These are phyloP conservation scores for Protea cynaroides DNA, from an alignment of 164 flowering plant species.

Conservation along the genomic window DNA sequence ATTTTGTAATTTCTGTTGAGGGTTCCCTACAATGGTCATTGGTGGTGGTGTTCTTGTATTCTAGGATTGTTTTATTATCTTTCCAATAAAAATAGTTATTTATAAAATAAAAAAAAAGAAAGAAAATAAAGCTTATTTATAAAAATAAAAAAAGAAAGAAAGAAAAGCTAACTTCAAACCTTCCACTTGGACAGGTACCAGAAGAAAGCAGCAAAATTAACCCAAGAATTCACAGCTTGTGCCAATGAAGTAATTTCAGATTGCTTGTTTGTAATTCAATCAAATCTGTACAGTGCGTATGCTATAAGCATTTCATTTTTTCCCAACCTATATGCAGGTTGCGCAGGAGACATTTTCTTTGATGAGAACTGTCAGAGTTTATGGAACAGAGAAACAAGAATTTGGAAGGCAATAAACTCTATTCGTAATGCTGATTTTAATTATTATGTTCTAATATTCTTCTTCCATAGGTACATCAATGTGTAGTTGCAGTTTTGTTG, in stretches of 20 bases:
- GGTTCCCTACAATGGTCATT: too few relatives aligned
- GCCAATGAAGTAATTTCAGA: constrained; percentile 63
- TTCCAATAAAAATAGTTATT: too few relatives aligned
- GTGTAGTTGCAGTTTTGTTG: not conserved
- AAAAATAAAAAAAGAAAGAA: too few relatives aligned
- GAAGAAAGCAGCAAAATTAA: constrained; percentile 76
- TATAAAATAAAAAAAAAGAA: too few relatives aligned
- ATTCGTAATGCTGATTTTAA: constrained; percentile 3
- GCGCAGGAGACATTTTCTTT: constrained; percentile 90
- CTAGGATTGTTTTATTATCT: too few relatives aligned
- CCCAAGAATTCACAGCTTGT: constrained; percentile 78
- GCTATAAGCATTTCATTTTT: not conserved
- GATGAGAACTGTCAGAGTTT: constrained; percentile 89
- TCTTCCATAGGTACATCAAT: not conserved
- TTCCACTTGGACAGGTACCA: constrained; percentile 59
- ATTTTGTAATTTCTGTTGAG: too few relatives aligned
- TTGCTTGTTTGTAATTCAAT: constrained; percentile 2
- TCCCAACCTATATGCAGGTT: constrained; percentile 39
- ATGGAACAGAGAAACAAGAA: constrained; percentile 88
- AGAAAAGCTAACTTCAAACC: not conserved
- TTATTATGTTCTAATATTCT: not conserved
- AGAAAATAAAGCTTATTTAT: not conserved
- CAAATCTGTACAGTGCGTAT: not conserved
- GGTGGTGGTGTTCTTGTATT: too few relatives aligned
- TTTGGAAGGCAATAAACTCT: constrained; percentile 45